Conservation (phyloP, 2,329 filamentous ascomycete species). For the Diaporthe sp. region DNA sequence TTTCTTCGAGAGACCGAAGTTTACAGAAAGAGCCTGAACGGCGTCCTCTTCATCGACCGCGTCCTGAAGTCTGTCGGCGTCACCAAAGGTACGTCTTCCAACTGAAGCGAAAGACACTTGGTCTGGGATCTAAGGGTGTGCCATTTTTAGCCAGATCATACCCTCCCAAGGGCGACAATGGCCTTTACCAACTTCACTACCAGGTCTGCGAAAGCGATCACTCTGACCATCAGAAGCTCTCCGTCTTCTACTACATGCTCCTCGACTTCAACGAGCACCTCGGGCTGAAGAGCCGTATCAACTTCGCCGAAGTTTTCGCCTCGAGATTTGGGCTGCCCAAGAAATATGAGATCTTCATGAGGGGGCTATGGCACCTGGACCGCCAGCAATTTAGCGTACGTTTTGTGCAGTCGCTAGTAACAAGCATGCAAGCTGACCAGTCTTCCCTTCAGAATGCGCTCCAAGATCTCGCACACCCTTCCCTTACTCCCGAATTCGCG, state of each 20-base stretch:
- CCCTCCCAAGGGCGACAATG: conserved; percentile 78
- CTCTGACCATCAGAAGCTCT: conserved; percentile 83
- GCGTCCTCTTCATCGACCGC: conserved; percentile 84
- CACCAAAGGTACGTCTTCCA: conserved; percentile 68
- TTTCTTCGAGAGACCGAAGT: conserved; percentile 74
- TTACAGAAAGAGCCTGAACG: conserved; percentile 77
- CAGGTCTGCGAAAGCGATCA: conserved; percentile 76
- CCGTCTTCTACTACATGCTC: conserved; percentile 86
- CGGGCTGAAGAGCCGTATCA: conserved; percentile 58
- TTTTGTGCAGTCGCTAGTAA: not conserved
- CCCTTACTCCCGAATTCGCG: conserved; percentile 83
- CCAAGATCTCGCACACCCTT: conserved; percentile 83
- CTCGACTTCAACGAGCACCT: conserved; percentile 77
- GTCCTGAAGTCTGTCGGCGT: conserved; percentile 80
- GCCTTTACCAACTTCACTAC: conserved; percentile 78
- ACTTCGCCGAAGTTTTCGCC: conserved; percentile 70
- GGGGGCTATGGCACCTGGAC: conserved; percentile 87
- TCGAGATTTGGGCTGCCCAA: conserved; percentile 75
- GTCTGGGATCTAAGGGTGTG: not conserved
- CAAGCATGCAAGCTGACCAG: not conserved
- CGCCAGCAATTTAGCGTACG: conserved; percentile 75
- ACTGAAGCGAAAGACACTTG: conserved; percentile 40
- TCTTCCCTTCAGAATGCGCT: conserved; percentile 70
- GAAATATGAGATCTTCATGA: conserved; percentile 85
- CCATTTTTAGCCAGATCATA: conserved; percentile 71